Percentiles rank a stretch among this genome's conserved stretches.
Conservation (phyloP, 2,329 filamentous ascomycete species). For the Neophaeococcomyces mojaviensis region DNA sequence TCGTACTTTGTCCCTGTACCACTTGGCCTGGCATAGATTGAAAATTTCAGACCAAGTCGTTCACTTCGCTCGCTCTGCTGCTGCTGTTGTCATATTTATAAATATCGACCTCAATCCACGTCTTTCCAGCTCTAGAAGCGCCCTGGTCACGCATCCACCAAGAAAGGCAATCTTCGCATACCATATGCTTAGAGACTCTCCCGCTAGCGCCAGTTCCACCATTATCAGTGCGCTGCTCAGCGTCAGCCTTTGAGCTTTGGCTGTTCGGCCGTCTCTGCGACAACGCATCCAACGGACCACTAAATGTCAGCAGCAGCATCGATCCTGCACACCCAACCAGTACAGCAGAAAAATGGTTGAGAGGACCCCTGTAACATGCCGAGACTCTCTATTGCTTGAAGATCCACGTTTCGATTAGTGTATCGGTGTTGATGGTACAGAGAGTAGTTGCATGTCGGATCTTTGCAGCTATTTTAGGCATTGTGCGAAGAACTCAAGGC, state of each 20-base stretch:
- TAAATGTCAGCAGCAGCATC: conserved; percentile 32
- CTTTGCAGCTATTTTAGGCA: conserved; percentile 40
- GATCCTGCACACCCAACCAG: conserved; percentile 35
- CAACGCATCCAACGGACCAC: conserved; percentile 46
- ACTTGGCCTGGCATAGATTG: too few species aligned
- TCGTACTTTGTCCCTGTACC: too few species aligned
- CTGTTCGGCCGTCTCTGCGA: conserved; percentile 45
- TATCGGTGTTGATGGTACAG: conserved; percentile 41
- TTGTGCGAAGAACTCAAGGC: conserved; percentile 32
- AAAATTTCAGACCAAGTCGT: background rate
- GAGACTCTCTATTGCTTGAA: conserved; percentile 36
- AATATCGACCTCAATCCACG: conserved; percentile 14
- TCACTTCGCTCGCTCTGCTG: conserved; percentile 1
- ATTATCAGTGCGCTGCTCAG: conserved; percentile 15
- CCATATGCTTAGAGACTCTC: conserved; percentile 14
- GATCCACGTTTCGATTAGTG: conserved; percentile 37
- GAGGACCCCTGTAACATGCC: conserved; percentile 42
- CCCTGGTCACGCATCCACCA: conserved; percentile 15
- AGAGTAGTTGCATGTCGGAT: conserved; percentile 42
- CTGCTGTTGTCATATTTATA: conserved; percentile 12
- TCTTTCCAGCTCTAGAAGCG: conserved; percentile 14
- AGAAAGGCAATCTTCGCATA: conserved; percentile 18
- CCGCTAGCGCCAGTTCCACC: conserved; percentile 12
- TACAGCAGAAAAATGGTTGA: conserved; percentile 52
- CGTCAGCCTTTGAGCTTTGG: conserved; percentile 30